phyloP scores from a whole-genome alignment of 2,329 filamentous ascomycete species.

The Hypoxylon sp. region DNA sequence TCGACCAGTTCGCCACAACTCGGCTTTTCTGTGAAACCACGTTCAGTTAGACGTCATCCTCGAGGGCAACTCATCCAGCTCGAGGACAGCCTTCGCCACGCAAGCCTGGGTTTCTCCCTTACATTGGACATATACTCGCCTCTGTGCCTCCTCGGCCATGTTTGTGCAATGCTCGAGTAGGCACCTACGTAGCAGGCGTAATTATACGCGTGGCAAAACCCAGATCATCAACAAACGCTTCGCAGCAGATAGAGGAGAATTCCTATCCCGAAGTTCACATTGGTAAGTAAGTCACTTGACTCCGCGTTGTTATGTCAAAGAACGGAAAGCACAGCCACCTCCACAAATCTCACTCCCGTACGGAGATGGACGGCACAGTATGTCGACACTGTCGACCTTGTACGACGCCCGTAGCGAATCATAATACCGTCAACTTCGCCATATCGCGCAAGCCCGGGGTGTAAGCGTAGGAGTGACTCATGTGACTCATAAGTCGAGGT shows the following conservation, averaged over 20 bases:
- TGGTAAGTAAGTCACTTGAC: conserved; percentile 42
- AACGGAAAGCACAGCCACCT: conserved; percentile 40
- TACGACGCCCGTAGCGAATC: conserved; percentile 1
- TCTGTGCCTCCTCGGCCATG: neutral
- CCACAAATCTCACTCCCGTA: conserved; percentile 28
- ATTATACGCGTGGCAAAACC: conserved; percentile 1
- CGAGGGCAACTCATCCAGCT: neutral
- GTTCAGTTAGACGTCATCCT: conserved; percentile 3
- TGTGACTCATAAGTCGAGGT: conserved; percentile 29
- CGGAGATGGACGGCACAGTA: conserved; percentile 34
- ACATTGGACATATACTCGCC: conserved; percentile 7
- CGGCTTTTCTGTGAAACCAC: conserved; percentile 1
- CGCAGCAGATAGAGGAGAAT: neutral
- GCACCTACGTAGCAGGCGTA: neutral
- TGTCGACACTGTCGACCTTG: conserved; percentile 36
- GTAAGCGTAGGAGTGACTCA: conserved; percentile 27
- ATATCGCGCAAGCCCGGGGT: conserved; percentile 17
- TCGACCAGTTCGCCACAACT: neutral
- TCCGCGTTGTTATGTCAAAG: conserved; percentile 18
- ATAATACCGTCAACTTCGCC: conserved; percentile 11
- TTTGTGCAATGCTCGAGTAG: neutral
- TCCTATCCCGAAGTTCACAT: conserved; percentile 5
- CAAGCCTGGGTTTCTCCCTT: neutral
- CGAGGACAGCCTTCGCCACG: neutral
- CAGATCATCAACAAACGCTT: neutral